Evolutionary conservation across 805 yeast species (phyloP).

Genomic region (Candida stauntonica): DNA sequence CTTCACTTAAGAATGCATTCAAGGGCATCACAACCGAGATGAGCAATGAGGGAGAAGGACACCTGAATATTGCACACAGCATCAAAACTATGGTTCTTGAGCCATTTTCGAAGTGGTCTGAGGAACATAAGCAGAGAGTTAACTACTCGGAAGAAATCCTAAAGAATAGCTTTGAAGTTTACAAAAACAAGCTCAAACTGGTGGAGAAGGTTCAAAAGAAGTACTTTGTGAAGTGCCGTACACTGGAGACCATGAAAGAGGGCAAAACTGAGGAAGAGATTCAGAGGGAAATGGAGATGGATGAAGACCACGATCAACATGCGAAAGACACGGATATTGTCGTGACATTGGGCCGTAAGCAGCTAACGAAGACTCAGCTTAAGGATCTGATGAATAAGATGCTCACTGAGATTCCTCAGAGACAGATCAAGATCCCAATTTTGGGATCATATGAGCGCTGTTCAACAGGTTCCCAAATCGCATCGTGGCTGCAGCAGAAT

Average conservation of each 20-base stretch:
- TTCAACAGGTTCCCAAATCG: constrained; percentile 56
- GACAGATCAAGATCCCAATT: constrained; percentile 57
- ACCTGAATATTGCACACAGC: constrained; percentile 55
- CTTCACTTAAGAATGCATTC: constrained; percentile 59
- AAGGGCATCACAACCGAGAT: constrained; percentile 52
- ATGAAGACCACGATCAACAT: constrained; percentile 15
- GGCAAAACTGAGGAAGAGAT: constrained; percentile 44
- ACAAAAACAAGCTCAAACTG: constrained; percentile 40
- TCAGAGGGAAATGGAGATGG: constrained; percentile 19
- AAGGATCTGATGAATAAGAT: constrained; percentile 39
- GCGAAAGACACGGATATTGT: constrained; percentile 10
- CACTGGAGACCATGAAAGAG: constrained; percentile 60
- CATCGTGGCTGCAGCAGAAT: constrained; percentile 52
- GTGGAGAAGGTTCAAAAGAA: constrained; percentile 57
- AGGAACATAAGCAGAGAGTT: constrained; percentile 64
- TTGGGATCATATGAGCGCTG: constrained; percentile 64
- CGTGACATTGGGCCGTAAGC: constrained; percentile 33
- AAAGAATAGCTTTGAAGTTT: constrained; percentile 45
- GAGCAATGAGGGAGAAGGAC: constrained; percentile 53
- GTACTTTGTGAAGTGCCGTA: constrained; percentile 74
- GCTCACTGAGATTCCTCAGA: constrained; percentile 47
- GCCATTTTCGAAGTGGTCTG: constrained; percentile 74
- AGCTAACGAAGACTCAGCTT: constrained; percentile 37
- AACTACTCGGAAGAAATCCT: constrained; percentile 55
- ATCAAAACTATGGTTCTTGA: constrained; percentile 56